Conservation (phyloP, 2,329 filamentous ascomycete species). For the Xylaria sp. region DNA sequence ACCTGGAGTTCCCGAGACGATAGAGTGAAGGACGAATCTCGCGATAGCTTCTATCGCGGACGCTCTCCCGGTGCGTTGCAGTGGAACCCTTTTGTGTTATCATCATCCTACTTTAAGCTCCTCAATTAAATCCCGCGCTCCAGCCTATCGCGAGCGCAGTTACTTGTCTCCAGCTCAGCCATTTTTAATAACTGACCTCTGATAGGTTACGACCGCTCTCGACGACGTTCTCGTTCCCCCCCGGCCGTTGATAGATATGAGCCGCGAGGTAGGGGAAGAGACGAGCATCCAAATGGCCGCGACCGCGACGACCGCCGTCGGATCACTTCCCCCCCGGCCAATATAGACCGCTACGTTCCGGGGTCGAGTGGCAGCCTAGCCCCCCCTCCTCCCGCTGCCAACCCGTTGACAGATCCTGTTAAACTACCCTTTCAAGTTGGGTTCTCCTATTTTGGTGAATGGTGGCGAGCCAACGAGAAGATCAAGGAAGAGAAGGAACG, state of each 20-base stretch:
- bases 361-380: slow-evolving; percentile 66
- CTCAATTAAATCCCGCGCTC: neutral
- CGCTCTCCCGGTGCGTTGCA: slow-evolving; percentile 75
- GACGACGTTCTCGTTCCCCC: slow-evolving; percentile 78
- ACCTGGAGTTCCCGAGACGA: slow-evolving; percentile 65
- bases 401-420: slow-evolving; percentile 78
- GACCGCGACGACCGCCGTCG: slow-evolving; percentile 69
- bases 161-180: neutral
- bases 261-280: slow-evolving; percentile 71
- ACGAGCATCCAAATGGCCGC: slow-evolving; percentile 69
- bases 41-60: slow-evolving; percentile 72
- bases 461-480: slow-evolving; percentile 85
- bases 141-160: neutral
- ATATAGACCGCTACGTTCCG: slow-evolving; percentile 87
- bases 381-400: slow-evolving; percentile 64
- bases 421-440: slow-evolving; percentile 82
- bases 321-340: slow-evolving; percentile 71
- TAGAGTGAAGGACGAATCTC: slow-evolving; percentile 63
- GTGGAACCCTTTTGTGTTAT: slow-evolving; percentile 33
- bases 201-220: slow-evolving; percentile 65
- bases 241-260: slow-evolving; percentile 80
- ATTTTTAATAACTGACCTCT: slow-evolving; percentile 40
- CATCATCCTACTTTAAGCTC: slow-evolving; percentile 36
- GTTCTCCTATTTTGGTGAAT: slow-evolving; percentile 87
- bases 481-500: slow-evolving; percentile 86